Base-by-base conservation (phyloP, 2,329 filamentous ascomycete species). In the Daldinia eschscholtzii region DNA sequence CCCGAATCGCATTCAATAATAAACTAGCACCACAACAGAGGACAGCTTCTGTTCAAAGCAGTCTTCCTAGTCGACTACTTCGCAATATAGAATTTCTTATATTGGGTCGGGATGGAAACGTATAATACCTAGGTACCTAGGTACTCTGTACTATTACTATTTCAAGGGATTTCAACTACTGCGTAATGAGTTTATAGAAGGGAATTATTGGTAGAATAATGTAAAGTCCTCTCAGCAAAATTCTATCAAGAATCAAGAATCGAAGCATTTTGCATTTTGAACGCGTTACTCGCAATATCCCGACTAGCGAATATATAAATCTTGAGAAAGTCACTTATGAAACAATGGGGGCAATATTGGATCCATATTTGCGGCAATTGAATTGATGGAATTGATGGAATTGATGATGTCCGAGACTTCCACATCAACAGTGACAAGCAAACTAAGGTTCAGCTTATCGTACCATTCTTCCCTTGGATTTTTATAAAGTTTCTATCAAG, bases 331-430 rank as follows among this genome's bases (percentile, higher is more conserved):
- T 23, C 1, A 18, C 6, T 13, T 64, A 61, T 65, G 53, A 39
- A 53, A 35, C 48, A 70, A 67, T 70, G 44, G 50, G 20, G 20
- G n/a, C 6, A 15, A n/a, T 12, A 0, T 7, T 3, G 3, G 60
- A 59, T 57, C 67, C 56, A 58, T 37, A 52, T 55, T 12, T 12
- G 41, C 50, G 7, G 42, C 35, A 57, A 52, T 39, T 35, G 33
- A 35, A 35, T 35, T 35, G 10, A 9, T 35, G 41, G 33, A 35
- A 35, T 35, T 35, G 10, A 9, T 35, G 41, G 44, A 58, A 64
- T 63, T 63, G 35, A 56, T 61, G 50, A 66, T 44, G 56, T 58
- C 44, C 48, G 23, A 64, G 56, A 55, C 57, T 63, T 66, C 35
- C 50, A 61, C 15, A 26, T 13, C 48, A 20, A 33, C 30, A 53